phyloP scores from a whole-genome alignment of 306 rosid genomes.

The Dalbergia oliveri region DNA sequence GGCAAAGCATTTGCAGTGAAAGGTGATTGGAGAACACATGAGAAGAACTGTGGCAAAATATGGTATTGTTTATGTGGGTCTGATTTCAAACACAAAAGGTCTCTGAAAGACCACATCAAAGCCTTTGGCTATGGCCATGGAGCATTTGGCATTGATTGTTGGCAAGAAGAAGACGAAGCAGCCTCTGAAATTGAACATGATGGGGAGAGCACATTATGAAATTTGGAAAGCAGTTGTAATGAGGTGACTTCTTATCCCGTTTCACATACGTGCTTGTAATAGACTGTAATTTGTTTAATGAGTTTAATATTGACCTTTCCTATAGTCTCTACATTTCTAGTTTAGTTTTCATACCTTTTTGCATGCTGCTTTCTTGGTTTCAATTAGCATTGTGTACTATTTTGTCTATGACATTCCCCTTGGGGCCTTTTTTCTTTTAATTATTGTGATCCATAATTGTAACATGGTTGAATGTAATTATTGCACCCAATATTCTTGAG shows the following conservation, averaged over 20 bases:
- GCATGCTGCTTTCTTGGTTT: slow-evolving; percentile 9
- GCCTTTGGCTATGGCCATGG: slow-evolving; percentile 75
- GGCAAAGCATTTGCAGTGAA: slow-evolving; percentile 74
- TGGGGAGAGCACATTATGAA: slow-evolving; percentile 47
- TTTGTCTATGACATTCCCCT: slow-evolving; percentile 10
- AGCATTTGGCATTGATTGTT: slow-evolving; percentile 48
- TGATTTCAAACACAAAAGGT: slow-evolving; percentile 77
- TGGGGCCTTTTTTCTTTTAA: background rate
- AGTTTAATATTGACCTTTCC: background rate
- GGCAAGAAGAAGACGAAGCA: slow-evolving; percentile 66
- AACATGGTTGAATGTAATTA: slow-evolving; percentile 11
- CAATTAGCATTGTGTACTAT: slow-evolving; percentile 15
- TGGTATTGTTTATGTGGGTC: slow-evolving; percentile 81
- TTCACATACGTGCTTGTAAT: slow-evolving; percentile 13
- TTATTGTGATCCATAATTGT: background rate
- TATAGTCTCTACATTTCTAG: background rate
- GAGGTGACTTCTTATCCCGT: background rate
- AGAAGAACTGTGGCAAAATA: slow-evolving; percentile 77
- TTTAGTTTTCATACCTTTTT: background rate
- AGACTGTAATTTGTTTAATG: slow-evolving; percentile 15
- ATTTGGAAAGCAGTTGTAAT: background rate
- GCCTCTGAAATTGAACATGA: slow-evolving; percentile 66
- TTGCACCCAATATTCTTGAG: background rate
- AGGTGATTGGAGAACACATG: slow-evolving; percentile 87
- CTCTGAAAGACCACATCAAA: slow-evolving; percentile 68